Base-by-base conservation (phyloP, 1,284 basidiomycete genomes). In the Mycosarcoma mackinlayi region DNA sequence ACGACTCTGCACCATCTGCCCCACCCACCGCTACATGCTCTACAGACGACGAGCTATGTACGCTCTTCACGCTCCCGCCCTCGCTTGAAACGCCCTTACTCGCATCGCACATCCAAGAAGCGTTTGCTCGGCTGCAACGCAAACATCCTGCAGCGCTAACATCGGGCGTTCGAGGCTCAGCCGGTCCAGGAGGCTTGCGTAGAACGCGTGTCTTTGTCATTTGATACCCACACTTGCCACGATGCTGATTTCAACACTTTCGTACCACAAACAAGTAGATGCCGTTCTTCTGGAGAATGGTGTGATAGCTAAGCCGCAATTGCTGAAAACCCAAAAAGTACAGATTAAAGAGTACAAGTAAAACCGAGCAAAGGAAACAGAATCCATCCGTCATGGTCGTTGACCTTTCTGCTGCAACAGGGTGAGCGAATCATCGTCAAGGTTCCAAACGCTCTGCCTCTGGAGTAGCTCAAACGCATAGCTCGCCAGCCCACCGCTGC, bases 61-160 rank as follows among this genome's bases (percentile, higher is more conserved):
- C 67, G 1, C 73, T 79, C 24, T 78, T 79, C 49, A 59, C 71
- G 25, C 41, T 73, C 3, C 69, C 75, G 7, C 73, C 77, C 3
- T 41, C 52, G 1, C 21, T 54, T 30, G 69, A 67, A 49, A 70
- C 63, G 19, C 78, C 77, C 5, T 58, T 80, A 13, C 58, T 69
- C 24, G 60, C 73, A 7, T 66, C 70, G 21, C 79, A 81, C 51
- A 74, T 81, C 44, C 77, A 73, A 34, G 80, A 80, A 49, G 78
- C 80, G 0, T 81, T 81, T 39, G 63, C 78, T 1, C 51, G 75
- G 27, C 58, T 80, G 23, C 78, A 81, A 53, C 59, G 76, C 16
- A 66, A 55, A 31, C 63, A 66, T 31, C 51, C 63, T 7, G 55
- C 68, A 6, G 58, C 76, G 1, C 57, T 80, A 23, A 44, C 63